phyloP scores from a whole-genome alignment of 768 basidiomycete species.

The Pleurotus djamor region DNA sequence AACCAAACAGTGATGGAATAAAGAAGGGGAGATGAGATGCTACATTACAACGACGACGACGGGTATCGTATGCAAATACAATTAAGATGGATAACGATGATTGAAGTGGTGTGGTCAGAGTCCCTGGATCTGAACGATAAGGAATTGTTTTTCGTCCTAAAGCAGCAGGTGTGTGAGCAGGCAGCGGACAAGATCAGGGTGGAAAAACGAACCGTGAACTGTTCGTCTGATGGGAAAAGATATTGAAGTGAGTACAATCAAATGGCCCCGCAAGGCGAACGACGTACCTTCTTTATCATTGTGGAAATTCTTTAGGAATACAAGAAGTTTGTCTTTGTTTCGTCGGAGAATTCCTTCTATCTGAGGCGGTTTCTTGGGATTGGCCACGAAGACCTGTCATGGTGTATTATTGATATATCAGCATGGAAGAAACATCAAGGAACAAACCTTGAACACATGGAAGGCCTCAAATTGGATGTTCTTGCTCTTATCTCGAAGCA shows the following conservation, averaged over 20 bases:
- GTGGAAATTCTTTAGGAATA: constrained; percentile 91
- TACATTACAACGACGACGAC: constrained; percentile 2
- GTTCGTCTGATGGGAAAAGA: constrained; percentile 65
- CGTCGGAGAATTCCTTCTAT: constrained; percentile 88
- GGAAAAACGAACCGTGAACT: constrained; percentile 58
- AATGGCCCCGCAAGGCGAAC: not conserved
- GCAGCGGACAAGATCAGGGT: too few relatives aligned
- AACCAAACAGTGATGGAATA: not conserved
- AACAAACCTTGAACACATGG: constrained; percentile 96
- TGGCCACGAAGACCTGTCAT: constrained; percentile 91
- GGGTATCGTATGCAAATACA: constrained; percentile 8
- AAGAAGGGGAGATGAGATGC: not conserved
- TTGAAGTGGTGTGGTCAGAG: constrained; percentile 38
- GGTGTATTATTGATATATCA: not conserved
- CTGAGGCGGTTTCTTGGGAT: constrained; percentile 97
- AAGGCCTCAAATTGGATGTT: constrained; percentile 99
- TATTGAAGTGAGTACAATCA: not conserved
- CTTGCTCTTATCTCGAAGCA: constrained; percentile 96
- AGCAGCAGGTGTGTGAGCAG: not conserved
- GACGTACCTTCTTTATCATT: constrained; percentile 92
- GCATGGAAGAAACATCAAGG: not conserved
- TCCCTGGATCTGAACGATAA: constrained; percentile 87
- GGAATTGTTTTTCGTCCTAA: constrained; percentile 90
- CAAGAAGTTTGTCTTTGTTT: constrained; percentile 92
- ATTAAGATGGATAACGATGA: constrained; percentile 5